Evolutionary conservation across 2,329 filamentous ascomycete genomes (phyloP), one percentile per base, ranked within the genome.

Genomic region (Elsinoe perseae): DNA sequence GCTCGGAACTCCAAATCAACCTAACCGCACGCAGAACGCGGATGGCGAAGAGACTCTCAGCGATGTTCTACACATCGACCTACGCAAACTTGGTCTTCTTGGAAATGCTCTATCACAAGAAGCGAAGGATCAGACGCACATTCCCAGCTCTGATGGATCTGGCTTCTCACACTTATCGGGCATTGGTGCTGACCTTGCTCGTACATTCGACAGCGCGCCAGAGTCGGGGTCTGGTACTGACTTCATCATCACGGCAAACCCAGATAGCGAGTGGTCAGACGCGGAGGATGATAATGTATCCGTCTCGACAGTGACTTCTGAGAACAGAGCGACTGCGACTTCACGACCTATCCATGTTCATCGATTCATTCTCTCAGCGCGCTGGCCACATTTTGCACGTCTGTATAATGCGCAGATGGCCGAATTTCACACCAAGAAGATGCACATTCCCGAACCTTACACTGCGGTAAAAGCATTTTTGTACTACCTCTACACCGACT

Each of bases 401-500:
- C 77, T 98, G 2, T 97, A 95, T 75, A 85, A 86, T 53, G 84
- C 92, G 3, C 90, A 96, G 67, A 98, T 98, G 93, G 85, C 87
- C 10, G 93, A 98, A 69, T 98, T 95, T 65, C 93, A 98, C 68
- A 93, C 89, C 14, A 93, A 93, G 66, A 90, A 88, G 70, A 93
- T 98, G 86, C 92, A 98, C 72, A 95, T 98, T 43, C 92, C 93
- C 0, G 95, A 98, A 66, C 91, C 92, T 0, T 97, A 96, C 70
- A 85, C 84, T 1, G 90, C 95, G 0, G 93, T 98, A 46, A 90
- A 89, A 63, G 89, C 92, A 0, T 98, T 98, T 67, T 78, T 98
- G 25, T 92, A 93, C 72, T 98, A 96, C 67, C 81, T 98, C 1
- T 98, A 98, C 72, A 96, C 93, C 0, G 93, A 98, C 70, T 92